Percentiles rank a stretch among this genome's conserved stretches.
These are phyloP conservation scores for Cordyceps tenuipes DNA, from an alignment of 2,329 filamentous ascomycete genomes.

Conservation along the genomic window DNA sequence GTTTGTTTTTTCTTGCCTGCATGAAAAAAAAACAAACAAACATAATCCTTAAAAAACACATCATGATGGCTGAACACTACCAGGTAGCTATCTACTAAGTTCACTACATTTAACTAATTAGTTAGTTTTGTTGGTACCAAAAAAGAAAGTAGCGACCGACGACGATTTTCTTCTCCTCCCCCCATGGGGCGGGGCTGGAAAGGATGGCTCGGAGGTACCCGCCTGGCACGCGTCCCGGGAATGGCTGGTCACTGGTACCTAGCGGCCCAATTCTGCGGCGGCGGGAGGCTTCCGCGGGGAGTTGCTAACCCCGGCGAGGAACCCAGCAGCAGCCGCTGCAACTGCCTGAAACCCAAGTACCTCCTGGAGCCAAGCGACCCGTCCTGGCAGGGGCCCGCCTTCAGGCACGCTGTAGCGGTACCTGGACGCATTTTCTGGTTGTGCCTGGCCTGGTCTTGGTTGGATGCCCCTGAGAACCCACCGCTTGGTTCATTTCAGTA, in stretches of 20 bases:
- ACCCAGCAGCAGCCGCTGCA: background rate
- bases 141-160: background rate
- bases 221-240: background rate
- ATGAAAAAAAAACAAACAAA: background rate
- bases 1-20: background rate
- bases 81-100: no score
- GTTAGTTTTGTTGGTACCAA: no score
- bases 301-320: background rate
- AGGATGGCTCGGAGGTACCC: constrained; percentile 3
- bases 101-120: no score
- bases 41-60: background rate
- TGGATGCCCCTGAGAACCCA: background rate
- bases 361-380: background rate
- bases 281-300: constrained; percentile 9
- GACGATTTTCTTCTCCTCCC: background rate
- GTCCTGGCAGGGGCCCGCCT: background rate
- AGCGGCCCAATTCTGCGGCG: constrained; percentile 6
- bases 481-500: background rate
- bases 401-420: constrained; percentile 8
- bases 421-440: background rate
- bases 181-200: background rate
- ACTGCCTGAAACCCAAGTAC: constrained; percentile 4
- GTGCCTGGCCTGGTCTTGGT: background rate
- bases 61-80: background rate
- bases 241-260: constrained; percentile 10